Evolutionary conservation across 768 basidiomycete genomes (phyloP).

Genomic region (Tephrocybe sp.): DNA sequence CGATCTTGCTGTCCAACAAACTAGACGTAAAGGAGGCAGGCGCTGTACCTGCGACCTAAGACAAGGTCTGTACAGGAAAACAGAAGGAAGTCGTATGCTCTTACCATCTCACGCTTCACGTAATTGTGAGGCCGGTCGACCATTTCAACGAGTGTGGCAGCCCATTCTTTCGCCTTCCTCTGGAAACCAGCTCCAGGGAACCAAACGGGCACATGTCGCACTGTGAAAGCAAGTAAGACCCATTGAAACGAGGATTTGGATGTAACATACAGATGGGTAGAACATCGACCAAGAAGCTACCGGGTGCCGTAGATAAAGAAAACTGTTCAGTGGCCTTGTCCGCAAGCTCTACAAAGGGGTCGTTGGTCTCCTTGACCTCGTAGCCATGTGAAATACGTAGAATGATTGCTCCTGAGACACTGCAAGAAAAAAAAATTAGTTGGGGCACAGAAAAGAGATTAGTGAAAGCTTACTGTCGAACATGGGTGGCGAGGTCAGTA

Average conservation of each 20-base stretch:
- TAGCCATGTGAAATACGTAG: slow-evolving; percentile 56
- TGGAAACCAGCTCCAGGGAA: slow-evolving; percentile 64
- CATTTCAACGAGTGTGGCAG: slow-evolving; percentile 51
- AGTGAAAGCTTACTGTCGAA: slow-evolving; percentile 42
- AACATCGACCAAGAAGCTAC: slow-evolving; percentile 51
- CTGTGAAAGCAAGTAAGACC: slow-evolving; percentile 28
- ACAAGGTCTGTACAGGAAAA: slow-evolving; percentile 7
- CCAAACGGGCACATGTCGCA: slow-evolving; percentile 61
- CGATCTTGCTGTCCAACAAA: slow-evolving; percentile 49
- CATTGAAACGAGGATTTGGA: neutral
- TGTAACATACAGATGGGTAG: slow-evolving; percentile 42
- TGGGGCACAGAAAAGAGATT: slow-evolving; percentile 3
- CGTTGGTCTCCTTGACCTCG: slow-evolving; percentile 47
- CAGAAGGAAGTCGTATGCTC: slow-evolving; percentile 11
- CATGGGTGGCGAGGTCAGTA: slow-evolving; percentile 42
- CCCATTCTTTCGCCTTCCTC: slow-evolving; percentile 51
- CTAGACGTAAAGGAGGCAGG: slow-evolving; percentile 57
- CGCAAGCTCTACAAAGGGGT: slow-evolving; percentile 54
- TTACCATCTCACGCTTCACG: slow-evolving; percentile 63
- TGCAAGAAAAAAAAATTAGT: slow-evolving; percentile 15
- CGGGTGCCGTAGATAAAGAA: slow-evolving; percentile 51
- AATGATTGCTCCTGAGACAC: slow-evolving; percentile 53
- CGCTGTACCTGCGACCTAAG: slow-evolving; percentile 59
- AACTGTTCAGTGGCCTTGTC: slow-evolving; percentile 56
- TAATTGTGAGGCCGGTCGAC: slow-evolving; percentile 55